Conservation (phyloP, 164 flowering plant genomes). For the Vitis rupestris region DNA sequence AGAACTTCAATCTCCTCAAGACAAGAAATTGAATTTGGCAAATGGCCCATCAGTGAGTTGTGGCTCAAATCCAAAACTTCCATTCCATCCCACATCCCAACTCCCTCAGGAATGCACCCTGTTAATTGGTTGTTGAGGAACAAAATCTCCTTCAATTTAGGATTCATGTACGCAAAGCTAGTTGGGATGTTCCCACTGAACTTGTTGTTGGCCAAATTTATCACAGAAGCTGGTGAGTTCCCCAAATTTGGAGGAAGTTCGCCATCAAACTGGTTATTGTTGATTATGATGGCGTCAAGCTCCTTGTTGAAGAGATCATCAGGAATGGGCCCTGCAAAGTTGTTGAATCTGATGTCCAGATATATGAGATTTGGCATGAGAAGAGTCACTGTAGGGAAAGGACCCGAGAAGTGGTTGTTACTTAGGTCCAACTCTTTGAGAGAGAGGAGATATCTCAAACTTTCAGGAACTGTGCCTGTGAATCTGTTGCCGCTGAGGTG, state of each 20-base stretch:
- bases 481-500: slow-evolving; percentile 92
- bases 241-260: slow-evolving; percentile 69
- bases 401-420: slow-evolving; percentile 78
- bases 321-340: slow-evolving; percentile 71
- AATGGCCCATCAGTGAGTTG: slow-evolving; percentile 74
- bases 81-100: slow-evolving; percentile 65
- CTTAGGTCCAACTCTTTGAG: slow-evolving; percentile 86
- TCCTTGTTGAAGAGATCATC: slow-evolving; percentile 57
- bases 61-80: slow-evolving; percentile 80
- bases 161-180: slow-evolving; percentile 65
- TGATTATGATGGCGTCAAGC: slow-evolving; percentile 79
- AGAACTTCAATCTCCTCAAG: slow-evolving; percentile 63
- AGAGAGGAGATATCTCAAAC: slow-evolving; percentile 41
- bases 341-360: slow-evolving; percentile 82
- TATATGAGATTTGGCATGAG: slow-evolving; percentile 64
- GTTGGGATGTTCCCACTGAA: slow-evolving; percentile 67
- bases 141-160: slow-evolving; percentile 68
- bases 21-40: slow-evolving; percentile 83
- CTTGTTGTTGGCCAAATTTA: slow-evolving; percentile 81
- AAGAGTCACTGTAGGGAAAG: slow-evolving; percentile 56
- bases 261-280: slow-evolving; percentile 74
- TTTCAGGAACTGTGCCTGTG: slow-evolving; percentile 59
- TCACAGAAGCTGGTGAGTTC: slow-evolving; percentile 85
- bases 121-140: slow-evolving; percentile 77
- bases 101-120: slow-evolving; percentile 88